Percentiles rank a stretch among this genome's conserved stretches.
phyloP scores from a whole-genome alignment of 2,329 filamentous ascomycete species.

The Alternaria triticina region DNA sequence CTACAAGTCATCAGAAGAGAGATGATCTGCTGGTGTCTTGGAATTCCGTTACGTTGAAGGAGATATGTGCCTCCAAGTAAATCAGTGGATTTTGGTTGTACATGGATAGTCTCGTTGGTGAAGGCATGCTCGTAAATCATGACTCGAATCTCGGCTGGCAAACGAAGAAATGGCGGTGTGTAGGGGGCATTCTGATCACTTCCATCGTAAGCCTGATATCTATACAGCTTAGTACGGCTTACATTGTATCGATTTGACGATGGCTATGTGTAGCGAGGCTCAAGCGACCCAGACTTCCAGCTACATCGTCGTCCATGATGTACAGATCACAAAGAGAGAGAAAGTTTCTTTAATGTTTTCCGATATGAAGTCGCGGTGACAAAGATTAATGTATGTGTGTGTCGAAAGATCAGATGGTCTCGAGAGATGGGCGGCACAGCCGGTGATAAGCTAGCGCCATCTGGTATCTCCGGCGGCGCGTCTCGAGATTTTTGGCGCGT shows the following conservation, averaged over 20 bases:
- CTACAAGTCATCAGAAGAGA: slow-evolving; percentile 4
- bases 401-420: not conserved
- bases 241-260: not conserved
- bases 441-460: slow-evolving; percentile 7
- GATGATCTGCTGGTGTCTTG: not conserved
- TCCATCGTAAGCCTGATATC: not conserved
- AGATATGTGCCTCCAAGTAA: not conserved
- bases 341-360: not conserved
- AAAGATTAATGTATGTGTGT: not conserved
- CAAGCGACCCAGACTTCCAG: not conserved
- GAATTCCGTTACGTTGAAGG: not conserved
- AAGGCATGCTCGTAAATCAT: slow-evolving; percentile 12
- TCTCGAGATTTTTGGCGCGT: slow-evolving; percentile 14
- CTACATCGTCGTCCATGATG: not conserved
- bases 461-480: slow-evolving; percentile 10
- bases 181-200: not conserved
- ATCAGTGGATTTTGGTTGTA: slow-evolving; percentile 4
- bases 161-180: not conserved
- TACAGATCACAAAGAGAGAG: not conserved
- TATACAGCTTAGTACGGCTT: not conserved
- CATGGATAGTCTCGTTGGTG: not conserved
- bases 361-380: not conserved
- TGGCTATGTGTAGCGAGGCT: not conserved
- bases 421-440: not conserved
- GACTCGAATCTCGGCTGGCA: slow-evolving; percentile 8